Evolutionary conservation across 495 filamentous ascomycete species (phyloP).

Genomic region (Daldinia caldariorum): DNA sequence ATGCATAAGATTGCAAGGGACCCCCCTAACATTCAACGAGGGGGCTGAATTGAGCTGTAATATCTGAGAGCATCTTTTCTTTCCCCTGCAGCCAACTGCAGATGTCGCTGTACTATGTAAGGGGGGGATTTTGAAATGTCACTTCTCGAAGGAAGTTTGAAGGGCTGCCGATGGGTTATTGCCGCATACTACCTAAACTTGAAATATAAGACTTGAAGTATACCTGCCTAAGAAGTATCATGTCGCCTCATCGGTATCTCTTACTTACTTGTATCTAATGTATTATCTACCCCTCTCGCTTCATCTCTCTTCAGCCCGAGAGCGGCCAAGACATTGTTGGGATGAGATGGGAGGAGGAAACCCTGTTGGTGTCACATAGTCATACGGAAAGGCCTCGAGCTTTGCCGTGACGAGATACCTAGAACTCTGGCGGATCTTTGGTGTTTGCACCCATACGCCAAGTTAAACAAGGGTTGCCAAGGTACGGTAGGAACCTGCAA

Average conservation of each 20-base stretch:
- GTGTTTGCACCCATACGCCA: slow-evolving; percentile 14
- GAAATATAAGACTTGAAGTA: not conserved
- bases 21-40: not conserved
- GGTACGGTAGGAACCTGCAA: slow-evolving; percentile 24
- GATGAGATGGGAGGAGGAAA: not conserved
- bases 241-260: not conserved
- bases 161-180: slow-evolving; percentile 12
- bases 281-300: not conserved
- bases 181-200: not conserved
- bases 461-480: slow-evolving; percentile 11
- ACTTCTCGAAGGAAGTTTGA: not conserved
- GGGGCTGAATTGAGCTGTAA: slow-evolving; percentile 4
- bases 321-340: slow-evolving; percentile 21
- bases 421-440: slow-evolving; percentile 15
- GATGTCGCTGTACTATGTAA: not conserved
- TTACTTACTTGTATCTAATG: not conserved
- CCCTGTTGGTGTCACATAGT: slow-evolving; percentile 27
- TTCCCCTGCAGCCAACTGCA: slow-evolving; percentile 6
- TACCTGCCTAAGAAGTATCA: not conserved
- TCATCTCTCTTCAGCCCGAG: slow-evolving; percentile 2
- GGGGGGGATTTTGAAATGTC: not conserved
- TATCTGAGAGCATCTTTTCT: slow-evolving; percentile 7
- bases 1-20: slow-evolving; percentile 27
- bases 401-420: slow-evolving; percentile 25
- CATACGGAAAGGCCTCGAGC: slow-evolving; percentile 11